These are phyloP conservation scores for Heliophila coronopifolia DNA, from an alignment of 441 rosid species.

Conservation along the genomic window DNA sequence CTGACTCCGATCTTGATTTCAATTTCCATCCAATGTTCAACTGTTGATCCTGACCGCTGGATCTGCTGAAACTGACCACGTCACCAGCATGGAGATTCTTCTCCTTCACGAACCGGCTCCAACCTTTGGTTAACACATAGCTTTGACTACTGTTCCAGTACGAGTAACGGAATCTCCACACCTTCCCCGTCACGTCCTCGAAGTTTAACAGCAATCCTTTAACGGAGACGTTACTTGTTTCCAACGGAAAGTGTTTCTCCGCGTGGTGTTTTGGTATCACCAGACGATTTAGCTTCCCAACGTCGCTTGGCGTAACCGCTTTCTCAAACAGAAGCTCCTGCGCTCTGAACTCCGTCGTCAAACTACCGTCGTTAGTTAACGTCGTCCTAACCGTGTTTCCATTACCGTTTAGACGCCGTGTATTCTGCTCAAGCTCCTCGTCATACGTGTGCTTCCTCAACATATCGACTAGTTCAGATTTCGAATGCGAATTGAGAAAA, in stretches of 20 bases:
- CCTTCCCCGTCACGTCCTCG: conserved; percentile 71
- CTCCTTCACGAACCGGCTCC: conserved; percentile 95
- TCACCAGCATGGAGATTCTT: conserved; percentile 80
- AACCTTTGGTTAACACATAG: conserved; percentile 90
- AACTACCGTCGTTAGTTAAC: conserved; percentile 6
- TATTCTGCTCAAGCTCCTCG: conserved; percentile 78
- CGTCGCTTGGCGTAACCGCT: conserved; percentile 89
- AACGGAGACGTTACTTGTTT: conserved; percentile 29
- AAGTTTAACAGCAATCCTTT: conserved; percentile 76
- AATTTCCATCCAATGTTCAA: conserved; percentile 61
- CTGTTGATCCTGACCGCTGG: conserved; percentile 66
- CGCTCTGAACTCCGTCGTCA: conserved; percentile 27
- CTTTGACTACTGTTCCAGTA: conserved; percentile 98
- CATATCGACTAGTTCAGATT: conserved; percentile 93
- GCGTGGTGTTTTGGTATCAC: conserved; percentile 96
- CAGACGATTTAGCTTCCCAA: conserved; percentile 83
- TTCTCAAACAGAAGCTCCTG: conserved; percentile 78
- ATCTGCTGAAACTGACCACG: conserved; percentile 65
- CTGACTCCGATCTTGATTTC: conserved; percentile 33
- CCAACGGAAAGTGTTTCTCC: conserved; percentile 81
- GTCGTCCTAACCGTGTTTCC: conserved; percentile 18
- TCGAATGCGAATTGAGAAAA: conserved; percentile 69
- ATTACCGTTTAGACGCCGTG: conserved; percentile 30
- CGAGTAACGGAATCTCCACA: conserved; percentile 91
- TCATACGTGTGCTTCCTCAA: conserved; percentile 77